Evolutionary conservation across 2,329 filamentous ascomycete species (phyloP).

Genomic region (Epichloe uncinata): DNA sequence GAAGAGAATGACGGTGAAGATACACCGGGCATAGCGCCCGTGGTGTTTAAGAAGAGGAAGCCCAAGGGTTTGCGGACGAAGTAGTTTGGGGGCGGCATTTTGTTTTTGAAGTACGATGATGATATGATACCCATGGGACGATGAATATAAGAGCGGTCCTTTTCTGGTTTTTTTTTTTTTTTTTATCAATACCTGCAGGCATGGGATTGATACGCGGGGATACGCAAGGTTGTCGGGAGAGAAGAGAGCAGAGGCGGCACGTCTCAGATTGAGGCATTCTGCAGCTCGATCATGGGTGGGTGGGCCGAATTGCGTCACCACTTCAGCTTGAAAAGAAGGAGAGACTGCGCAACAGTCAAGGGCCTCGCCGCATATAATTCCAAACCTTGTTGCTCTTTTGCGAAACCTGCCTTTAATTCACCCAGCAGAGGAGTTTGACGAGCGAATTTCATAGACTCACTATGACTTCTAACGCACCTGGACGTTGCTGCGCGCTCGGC

Average conservation of each 20-base stretch:
- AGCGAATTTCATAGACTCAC: neutral
- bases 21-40: constrained; percentile 22
- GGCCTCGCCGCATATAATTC: neutral
- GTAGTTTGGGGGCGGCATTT: constrained; percentile 17
- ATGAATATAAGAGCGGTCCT: neutral
- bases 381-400: neutral
- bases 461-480: constrained; percentile 43
- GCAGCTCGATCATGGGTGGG: neutral
- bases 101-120: neutral
- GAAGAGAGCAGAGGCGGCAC: too few species aligned
- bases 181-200: too few species aligned
- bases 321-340: neutral
- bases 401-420: neutral
- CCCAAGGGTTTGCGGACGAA: constrained; percentile 50
- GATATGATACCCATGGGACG: constrained; percentile 4
- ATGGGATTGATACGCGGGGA: too few species aligned
- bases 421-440: neutral
- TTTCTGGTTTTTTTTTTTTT: too few species aligned
- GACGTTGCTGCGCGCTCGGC: constrained; percentile 37
- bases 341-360: neutral
- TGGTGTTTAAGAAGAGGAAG: constrained; percentile 74
- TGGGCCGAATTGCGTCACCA: neutral
- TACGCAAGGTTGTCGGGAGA: too few species aligned
- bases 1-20: constrained; percentile 28
- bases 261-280: too few species aligned